These are phyloP conservation scores for Brassica balearica DNA, from an alignment of 441 rosid species.

Conservation along the genomic window DNA sequence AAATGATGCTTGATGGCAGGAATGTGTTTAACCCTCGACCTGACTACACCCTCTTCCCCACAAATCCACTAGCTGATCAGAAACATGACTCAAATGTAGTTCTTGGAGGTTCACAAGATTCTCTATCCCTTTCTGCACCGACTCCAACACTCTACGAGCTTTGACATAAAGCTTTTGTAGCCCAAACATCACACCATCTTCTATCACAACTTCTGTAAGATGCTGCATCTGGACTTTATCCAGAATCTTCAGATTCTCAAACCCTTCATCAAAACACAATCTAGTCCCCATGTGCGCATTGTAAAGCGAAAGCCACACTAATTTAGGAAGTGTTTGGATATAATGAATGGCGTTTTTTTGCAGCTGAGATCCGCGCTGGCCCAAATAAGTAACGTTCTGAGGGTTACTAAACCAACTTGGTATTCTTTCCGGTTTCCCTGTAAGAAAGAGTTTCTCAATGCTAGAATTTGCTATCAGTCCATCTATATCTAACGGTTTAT, in stretches of 20 bases:
- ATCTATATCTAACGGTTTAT: slow-evolving; percentile 28
- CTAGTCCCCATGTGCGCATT: slow-evolving; percentile 32
- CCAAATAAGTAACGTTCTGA: slow-evolving; percentile 31
- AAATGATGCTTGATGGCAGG: slow-evolving; percentile 37
- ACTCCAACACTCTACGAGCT: slow-evolving; percentile 34
- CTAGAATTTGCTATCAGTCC: slow-evolving; percentile 31
- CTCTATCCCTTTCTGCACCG: slow-evolving; percentile 29
- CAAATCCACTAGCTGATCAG: slow-evolving; percentile 37
- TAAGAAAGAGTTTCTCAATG: slow-evolving; percentile 44
- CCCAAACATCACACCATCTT: slow-evolving; percentile 30
- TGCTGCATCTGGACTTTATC: slow-evolving; percentile 14
- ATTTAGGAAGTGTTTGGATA: slow-evolving; percentile 40
- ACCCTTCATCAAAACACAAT: slow-evolving; percentile 37
- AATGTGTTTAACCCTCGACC: slow-evolving; percentile 36
- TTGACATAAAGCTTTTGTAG: slow-evolving; percentile 21
- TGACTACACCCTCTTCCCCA: slow-evolving; percentile 27
- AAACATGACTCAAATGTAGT: slow-evolving; percentile 37
- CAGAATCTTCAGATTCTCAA: slow-evolving; percentile 38
- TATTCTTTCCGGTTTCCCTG: slow-evolving; percentile 43
- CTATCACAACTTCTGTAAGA: slow-evolving; percentile 30
- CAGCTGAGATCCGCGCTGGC: slow-evolving; percentile 44
- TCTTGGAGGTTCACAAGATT: slow-evolving; percentile 34
- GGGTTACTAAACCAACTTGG: slow-evolving; percentile 47
- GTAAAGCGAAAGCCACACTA: slow-evolving; percentile 44
- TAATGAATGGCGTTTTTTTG: slow-evolving; percentile 36